Base-by-base conservation (phyloP, 2,329 filamentous ascomycete genomes). In the Phoma herbarum region DNA sequence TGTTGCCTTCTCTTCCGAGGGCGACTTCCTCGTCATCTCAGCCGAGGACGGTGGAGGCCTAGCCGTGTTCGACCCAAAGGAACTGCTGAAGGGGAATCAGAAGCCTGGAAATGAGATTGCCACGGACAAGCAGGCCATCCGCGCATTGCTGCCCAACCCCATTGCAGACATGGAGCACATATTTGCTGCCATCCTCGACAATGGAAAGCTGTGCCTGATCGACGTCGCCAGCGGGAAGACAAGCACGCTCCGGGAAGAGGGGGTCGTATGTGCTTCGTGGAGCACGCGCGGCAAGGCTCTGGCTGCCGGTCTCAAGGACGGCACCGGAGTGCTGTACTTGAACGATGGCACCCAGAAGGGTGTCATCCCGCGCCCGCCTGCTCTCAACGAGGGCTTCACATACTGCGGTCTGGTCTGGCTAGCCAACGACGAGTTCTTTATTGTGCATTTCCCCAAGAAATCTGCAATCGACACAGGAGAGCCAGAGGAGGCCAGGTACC, bases 281-380 rank as follows among this genome's bases (percentile, higher is more conserved):
- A 99, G 95, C 76, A 90, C 87, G 60, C 92, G 89, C 74, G 95
- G 95, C 45, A 99, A 97, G 75, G 94, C 98, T 74, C 82, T 99
- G 42, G 89, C 96, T 43, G 93, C 92, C 65, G 95, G 96, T 16
- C 82, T 95, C 67, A 88, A 84, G 7, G 87, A 97, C 77, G 95
- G 95, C 57, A 88, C 88, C 12, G 88, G 90, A 51, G 85, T 86
- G 55, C 93, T 97, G 75, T 89, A 98, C 85, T 92, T 91, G 8
- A 91, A 90, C 0, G 86, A 92, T 67, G 94, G 94, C 45, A 85
- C 85, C 39, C 83, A 86, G 26, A 95, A 94, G 78, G 93, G 85
- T 33, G 84, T 88, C 51, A 91, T 99, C 45, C 92, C 93, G 23
- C 86, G 87, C 58, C 92, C 94, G 2, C 88, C 91, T 6, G 84